A percentile compares a stretch with the other conserved stretches of the same genome.
Conservation (phyloP, 2,329 filamentous ascomycete species). For the Fusarium torreyae region DNA sequence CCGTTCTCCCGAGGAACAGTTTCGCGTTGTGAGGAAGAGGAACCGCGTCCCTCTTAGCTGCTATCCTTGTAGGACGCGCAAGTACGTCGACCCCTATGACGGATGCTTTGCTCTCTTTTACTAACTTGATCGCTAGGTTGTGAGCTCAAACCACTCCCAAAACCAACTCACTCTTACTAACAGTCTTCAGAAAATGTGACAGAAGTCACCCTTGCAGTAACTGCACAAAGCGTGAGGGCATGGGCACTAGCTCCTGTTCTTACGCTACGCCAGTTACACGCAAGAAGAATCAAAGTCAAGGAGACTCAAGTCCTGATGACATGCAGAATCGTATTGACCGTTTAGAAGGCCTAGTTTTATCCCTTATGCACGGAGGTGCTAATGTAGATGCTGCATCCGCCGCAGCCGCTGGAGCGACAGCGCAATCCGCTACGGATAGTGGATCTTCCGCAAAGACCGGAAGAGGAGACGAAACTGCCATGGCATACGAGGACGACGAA, state of each 20-base stretch:
- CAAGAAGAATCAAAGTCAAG: slow-evolving; percentile 80
- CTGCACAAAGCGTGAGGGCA: slow-evolving; percentile 90
- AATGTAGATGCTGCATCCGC: slow-evolving; percentile 61
- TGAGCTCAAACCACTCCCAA: slow-evolving; percentile 42
- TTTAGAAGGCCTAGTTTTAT: slow-evolving; percentile 91
- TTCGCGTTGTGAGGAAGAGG: slow-evolving; percentile 89
- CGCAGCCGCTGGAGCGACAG: slow-evolving; percentile 55
- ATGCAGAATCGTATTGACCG: slow-evolving; percentile 99
- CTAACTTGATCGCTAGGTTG: slow-evolving; percentile 59
- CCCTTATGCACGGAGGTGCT: slow-evolving; percentile 90
- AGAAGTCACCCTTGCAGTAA: slow-evolving; percentile 93
- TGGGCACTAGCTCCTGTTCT: slow-evolving; percentile 84
- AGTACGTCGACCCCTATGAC: slow-evolving; percentile 70
- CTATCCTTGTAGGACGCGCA: slow-evolving; percentile 90
- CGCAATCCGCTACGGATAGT: slow-evolving; percentile 60
- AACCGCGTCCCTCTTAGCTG: slow-evolving; percentile 94
- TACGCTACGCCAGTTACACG: slow-evolving; percentile 81
- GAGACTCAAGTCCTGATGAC: slow-evolving; percentile 81
- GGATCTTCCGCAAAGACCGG: slow-evolving; percentile 66
- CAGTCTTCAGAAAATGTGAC: slow-evolving; percentile 85
- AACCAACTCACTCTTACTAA: slow-evolving; percentile 30
- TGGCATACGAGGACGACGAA: slow-evolving; percentile 64
- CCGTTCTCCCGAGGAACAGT: slow-evolving; percentile 88
- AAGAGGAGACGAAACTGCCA: slow-evolving; percentile 68
- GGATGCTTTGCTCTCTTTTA: slow-evolving; percentile 19